phyloP scores from a whole-genome alignment of 768 basidiomycete genomes.

The Lactifluus subvellereus region DNA sequence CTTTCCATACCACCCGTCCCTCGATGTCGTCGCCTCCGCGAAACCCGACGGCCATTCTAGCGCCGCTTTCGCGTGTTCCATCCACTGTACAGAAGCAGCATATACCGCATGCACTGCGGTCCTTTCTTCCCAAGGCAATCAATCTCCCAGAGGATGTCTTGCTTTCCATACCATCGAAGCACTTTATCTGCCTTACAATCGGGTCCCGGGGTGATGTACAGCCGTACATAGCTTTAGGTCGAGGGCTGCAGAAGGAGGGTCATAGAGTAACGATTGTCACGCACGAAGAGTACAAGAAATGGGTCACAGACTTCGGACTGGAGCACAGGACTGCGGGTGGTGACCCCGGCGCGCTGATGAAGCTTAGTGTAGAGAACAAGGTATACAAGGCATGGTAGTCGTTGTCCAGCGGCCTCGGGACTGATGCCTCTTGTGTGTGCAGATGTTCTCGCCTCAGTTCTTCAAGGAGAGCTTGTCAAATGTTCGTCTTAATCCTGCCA shows the following conservation, averaged over 20 bases:
- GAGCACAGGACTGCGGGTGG: slow-evolving; percentile 58
- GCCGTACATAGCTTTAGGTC: slow-evolving; percentile 43
- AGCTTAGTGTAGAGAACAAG: slow-evolving; percentile 47
- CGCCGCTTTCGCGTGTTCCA: slow-evolving; percentile 42
- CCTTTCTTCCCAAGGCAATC: slow-evolving; percentile 42
- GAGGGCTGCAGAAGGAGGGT: slow-evolving; percentile 38
- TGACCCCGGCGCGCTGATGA: slow-evolving; percentile 65
- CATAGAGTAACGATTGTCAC: slow-evolving; percentile 44
- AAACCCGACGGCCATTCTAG: slow-evolving; percentile 36
- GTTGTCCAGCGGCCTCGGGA: slow-evolving; percentile 7
- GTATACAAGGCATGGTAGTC: slow-evolving; percentile 17
- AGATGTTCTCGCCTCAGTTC: slow-evolving; percentile 71
- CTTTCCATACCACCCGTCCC: not conserved
- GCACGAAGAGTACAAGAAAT: slow-evolving; percentile 44
- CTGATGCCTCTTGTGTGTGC: slow-evolving; percentile 19
- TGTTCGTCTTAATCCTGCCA: slow-evolving; percentile 31
- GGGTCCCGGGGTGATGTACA: slow-evolving; percentile 55
- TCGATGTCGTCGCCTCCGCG: not conserved
- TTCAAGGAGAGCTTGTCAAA: slow-evolving; percentile 57
- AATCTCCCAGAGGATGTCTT: slow-evolving; percentile 40
- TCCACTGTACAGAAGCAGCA: slow-evolving; percentile 31
- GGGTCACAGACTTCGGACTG: slow-evolving; percentile 57
- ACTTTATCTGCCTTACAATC: slow-evolving; percentile 60
- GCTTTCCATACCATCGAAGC: slow-evolving; percentile 34
- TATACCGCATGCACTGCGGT: slow-evolving; percentile 30